Conservation (phyloP, 1,139 yeast genomes). For the Taphrina populina region DNA sequence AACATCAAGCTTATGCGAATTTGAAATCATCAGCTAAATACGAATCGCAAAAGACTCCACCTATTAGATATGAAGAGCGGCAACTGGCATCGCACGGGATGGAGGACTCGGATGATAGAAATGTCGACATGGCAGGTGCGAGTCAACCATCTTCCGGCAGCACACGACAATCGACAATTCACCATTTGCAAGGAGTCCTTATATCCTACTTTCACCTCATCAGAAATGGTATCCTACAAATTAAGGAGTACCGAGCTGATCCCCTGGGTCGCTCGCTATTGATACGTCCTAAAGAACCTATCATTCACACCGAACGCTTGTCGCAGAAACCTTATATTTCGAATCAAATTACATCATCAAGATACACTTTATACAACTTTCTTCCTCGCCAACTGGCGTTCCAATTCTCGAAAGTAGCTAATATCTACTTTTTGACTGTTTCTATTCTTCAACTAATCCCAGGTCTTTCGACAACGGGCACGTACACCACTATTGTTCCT, state of each 20-base stretch:
- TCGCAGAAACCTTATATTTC: conserved; percentile 60
- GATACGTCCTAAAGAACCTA: conserved; percentile 40
- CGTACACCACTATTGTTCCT: conserved; percentile 91
- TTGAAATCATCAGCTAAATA: no score
- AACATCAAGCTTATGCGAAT: no score
- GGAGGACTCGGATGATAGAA: no score
- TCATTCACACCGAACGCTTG: conserved; percentile 61
- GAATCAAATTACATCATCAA: conserved; percentile 79
- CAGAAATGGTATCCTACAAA: conserved; percentile 16
- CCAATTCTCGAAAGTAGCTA: conserved; percentile 90
- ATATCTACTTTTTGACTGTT: conserved; percentile 50
- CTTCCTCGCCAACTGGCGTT: conserved; percentile 84
- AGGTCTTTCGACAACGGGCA: conserved; percentile 96
- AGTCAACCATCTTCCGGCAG: no score
- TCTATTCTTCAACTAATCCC: conserved; percentile 95
- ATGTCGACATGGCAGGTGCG: no score
- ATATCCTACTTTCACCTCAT: conserved; percentile 39
- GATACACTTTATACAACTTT: conserved; percentile 77
- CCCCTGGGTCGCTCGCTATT: conserved; percentile 40
- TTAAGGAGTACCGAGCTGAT: conserved; percentile 39
- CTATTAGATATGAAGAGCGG: no score
- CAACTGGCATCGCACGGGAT: no score
- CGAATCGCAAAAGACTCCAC: no score
- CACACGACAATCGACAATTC: no score
- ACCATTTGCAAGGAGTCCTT: no score